phyloP scores from a whole-genome alignment of 495 filamentous ascomycete genomes.

The Tricharina praecox region DNA sequence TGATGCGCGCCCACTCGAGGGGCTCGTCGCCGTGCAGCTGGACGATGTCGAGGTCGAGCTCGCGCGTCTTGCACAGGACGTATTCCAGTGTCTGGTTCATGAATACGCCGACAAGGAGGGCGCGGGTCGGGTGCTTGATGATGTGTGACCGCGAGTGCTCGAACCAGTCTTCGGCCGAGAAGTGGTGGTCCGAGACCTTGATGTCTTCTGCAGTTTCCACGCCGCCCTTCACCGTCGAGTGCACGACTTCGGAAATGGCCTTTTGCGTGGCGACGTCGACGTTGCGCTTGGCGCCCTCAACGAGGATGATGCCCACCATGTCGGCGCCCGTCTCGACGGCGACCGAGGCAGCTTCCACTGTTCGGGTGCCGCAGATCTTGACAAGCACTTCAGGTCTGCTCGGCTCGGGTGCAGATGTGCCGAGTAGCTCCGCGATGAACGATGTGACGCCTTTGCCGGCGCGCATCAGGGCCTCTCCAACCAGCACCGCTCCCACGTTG shows the following conservation, averaged over 20 bases:
- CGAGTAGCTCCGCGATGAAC: constrained; percentile 70
- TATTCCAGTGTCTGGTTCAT: constrained; percentile 74
- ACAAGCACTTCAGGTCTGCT: constrained; percentile 39
- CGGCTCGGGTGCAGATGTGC: constrained; percentile 28
- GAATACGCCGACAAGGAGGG: constrained; percentile 86
- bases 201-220: background rate
- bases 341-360: constrained; percentile 56
- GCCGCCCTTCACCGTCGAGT: constrained; percentile 32
- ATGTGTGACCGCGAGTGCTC: constrained; percentile 35
- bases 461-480: constrained; percentile 91
- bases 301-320: constrained; percentile 81
- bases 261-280: constrained; percentile 61
- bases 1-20: constrained; percentile 69
- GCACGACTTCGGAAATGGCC: constrained; percentile 63
- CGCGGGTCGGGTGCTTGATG: constrained; percentile 40
- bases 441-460: constrained; percentile 51
- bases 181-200: background rate
- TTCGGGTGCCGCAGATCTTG: constrained; percentile 93
- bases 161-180: constrained; percentile 43
- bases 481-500: constrained; percentile 79
- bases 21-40: constrained; percentile 88
- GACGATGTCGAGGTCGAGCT: constrained; percentile 70
- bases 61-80: constrained; percentile 54
- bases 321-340: constrained; percentile 84
- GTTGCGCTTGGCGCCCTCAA: constrained; percentile 57